Percentiles rank a stretch among this genome's conserved stretches.
Conservation (phyloP, 2,329 filamentous ascomycete genomes). For the Ophiostoma sp. region DNA sequence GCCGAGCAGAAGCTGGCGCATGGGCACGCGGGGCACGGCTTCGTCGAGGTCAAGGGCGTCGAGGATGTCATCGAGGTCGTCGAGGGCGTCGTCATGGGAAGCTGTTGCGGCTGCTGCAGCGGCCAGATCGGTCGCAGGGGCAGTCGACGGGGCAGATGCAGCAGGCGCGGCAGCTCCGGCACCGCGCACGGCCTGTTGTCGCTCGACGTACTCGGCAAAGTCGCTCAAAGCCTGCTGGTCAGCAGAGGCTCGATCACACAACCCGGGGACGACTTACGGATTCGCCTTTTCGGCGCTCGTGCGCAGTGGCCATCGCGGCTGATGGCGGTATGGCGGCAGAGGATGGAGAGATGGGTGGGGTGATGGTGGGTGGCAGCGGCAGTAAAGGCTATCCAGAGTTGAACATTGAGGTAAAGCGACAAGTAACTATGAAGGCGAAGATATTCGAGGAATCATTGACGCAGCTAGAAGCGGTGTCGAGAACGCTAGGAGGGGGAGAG, state of each 20-base stretch:
- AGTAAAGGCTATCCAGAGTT: neutral
- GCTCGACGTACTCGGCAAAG: conserved; percentile 95
- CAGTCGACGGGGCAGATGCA: conserved; percentile 31
- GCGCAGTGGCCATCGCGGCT: conserved; percentile 48
- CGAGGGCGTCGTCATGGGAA: conserved; percentile 45
- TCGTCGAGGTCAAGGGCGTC: conserved; percentile 81
- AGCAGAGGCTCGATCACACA: neutral
- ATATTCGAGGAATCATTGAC: conserved; percentile 34
- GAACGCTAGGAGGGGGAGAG: neutral
- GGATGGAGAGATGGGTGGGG: neutral
- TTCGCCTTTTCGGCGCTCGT: conserved; percentile 83
- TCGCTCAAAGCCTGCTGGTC: conserved; percentile 68
- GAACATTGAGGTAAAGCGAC: neutral
- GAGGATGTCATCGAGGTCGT: conserved; percentile 86
- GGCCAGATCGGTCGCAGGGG: conserved; percentile 30
- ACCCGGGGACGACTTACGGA: conserved; percentile 49
- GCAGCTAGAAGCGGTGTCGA: neutral
- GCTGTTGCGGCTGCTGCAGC: conserved; percentile 31
- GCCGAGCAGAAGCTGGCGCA: conserved; percentile 70
- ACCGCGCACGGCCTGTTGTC: conserved; percentile 74
- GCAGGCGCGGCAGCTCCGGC: conserved; percentile 33
- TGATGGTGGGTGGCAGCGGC: conserved; percentile 7
- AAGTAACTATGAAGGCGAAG: neutral
- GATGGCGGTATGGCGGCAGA: neutral
- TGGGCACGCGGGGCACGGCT: conserved; percentile 56